Percentiles rank a stretch among this genome's conserved stretches.
These are phyloP conservation scores for Primulina huaijiensis DNA, from an alignment of 257 asterid species.

Conservation along the genomic window DNA sequence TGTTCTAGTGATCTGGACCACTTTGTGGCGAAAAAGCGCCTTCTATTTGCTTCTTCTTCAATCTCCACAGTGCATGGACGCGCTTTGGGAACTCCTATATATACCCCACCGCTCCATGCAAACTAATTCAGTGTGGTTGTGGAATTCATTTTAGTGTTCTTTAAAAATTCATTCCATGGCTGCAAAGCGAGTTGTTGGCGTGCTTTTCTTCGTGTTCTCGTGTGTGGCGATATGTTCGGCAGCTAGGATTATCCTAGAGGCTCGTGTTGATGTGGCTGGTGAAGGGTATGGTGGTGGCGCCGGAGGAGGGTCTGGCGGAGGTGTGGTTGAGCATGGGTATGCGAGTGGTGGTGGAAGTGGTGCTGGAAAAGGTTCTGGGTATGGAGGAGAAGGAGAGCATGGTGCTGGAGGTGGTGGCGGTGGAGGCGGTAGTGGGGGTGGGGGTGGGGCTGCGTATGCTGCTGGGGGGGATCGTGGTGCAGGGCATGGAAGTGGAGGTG, in stretches of 20 bases:
- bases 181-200: slow-evolving; percentile 22
- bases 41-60: slow-evolving; percentile 5
- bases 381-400: slow-evolving; percentile 26
- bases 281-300: slow-evolving; percentile 37
- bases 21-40: slow-evolving; percentile 46
- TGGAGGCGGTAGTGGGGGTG: slow-evolving; percentile 29
- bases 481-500: slow-evolving; percentile 34
- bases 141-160: not conserved
- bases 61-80: slow-evolving; percentile 29
- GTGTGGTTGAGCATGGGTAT: slow-evolving; percentile 34
- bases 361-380: slow-evolving; percentile 28
- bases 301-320: slow-evolving; percentile 51
- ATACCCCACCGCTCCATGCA: slow-evolving; percentile 37
- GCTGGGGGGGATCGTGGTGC: slow-evolving; percentile 31
- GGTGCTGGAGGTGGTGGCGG: slow-evolving; percentile 32
- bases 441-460: slow-evolving; percentile 22
- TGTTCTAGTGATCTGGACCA: slow-evolving; percentile 51
- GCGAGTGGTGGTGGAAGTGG: slow-evolving; percentile 28
- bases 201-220: slow-evolving; percentile 40
- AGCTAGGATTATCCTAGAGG: slow-evolving; percentile 57
- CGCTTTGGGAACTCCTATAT: slow-evolving; percentile 44
- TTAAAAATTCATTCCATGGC: slow-evolving; percentile 31
- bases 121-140: slow-evolving; percentile 17
- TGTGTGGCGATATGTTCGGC: slow-evolving; percentile 48
- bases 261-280: slow-evolving; percentile 30